Percentiles rank a stretch among this genome's conserved stretches.
phyloP scores from a whole-genome alignment of 2,329 filamentous ascomycete genomes.

The Stachybotrys elegans region DNA sequence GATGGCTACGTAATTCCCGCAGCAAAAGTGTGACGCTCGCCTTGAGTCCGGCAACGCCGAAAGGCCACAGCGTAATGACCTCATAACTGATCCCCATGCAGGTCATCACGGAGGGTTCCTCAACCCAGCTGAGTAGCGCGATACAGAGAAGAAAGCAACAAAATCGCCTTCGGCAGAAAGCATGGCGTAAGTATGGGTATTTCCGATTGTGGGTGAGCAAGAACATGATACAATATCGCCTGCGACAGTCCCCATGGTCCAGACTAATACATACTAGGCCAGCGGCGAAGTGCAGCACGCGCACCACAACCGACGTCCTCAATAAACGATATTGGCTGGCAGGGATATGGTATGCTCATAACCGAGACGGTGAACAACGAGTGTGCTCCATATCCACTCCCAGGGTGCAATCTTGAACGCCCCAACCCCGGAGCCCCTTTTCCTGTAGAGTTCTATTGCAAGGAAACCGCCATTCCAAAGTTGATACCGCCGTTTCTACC shows the following conservation, averaged over 20 bases:
- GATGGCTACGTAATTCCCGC: not conserved
- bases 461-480: no score
- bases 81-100: not conserved
- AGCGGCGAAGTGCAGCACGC: not conserved
- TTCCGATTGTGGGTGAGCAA: not conserved
- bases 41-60: not conserved
- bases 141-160: conserved; percentile 1
- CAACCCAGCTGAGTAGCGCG: no score
- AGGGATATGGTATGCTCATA: not conserved
- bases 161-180: conserved; percentile 4
- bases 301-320: not conserved
- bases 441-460: not conserved
- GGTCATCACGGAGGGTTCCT: not conserved
- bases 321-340: not conserved
- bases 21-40: not conserved
- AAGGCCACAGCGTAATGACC: not conserved
- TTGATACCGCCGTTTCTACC: not conserved
- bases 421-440: no score
- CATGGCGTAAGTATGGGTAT: not conserved
- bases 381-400: no score
- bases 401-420: not conserved
- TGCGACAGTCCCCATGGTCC: not conserved
- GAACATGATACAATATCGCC: not conserved
- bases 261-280: not conserved
- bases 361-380: no score